Evolutionary conservation across 164 flowering plant species (phyloP).

Genomic region (Hamamelis virginiana): DNA sequence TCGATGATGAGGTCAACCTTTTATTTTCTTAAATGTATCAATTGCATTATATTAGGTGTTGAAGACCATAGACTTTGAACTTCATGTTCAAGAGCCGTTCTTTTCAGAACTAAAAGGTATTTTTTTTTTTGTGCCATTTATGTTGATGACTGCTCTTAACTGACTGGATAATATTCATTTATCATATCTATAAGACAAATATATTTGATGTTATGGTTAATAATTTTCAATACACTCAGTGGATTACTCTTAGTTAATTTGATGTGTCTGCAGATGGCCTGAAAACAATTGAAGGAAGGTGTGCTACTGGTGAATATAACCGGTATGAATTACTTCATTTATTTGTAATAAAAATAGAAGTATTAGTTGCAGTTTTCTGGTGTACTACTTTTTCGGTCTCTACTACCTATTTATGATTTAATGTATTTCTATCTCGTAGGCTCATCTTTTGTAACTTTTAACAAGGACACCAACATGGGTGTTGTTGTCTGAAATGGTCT

Average conservation of each 20-base stretch:
- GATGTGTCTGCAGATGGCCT: slow-evolving; percentile 48
- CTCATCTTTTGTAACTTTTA: too few relatives aligned
- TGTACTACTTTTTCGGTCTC: too few relatives aligned
- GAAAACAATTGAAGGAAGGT: slow-evolving; percentile 88
- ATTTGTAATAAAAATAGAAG: too few relatives aligned
- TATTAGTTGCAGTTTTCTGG: too few relatives aligned
- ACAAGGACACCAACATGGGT: too few relatives aligned
- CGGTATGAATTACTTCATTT: slow-evolving; percentile 31
- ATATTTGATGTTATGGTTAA: not conserved
- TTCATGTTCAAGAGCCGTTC: slow-evolving; percentile 88
- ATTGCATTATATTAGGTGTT: slow-evolving; percentile 39
- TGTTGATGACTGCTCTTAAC: not conserved
- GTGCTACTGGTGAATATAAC: slow-evolving; percentile 64
- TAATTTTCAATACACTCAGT: not conserved
- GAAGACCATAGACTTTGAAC: slow-evolving; percentile 47
- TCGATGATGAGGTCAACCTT: not conserved
- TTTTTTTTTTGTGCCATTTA: not conserved
- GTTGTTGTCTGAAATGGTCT: too few relatives aligned
- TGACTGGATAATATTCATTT: not conserved
- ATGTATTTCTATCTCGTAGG: too few relatives aligned
- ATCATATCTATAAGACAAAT: not conserved
- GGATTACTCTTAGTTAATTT: not conserved
- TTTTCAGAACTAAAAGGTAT: slow-evolving; percentile 73
- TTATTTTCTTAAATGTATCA: too few relatives aligned
- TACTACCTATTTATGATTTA: too few relatives aligned